Evolutionary conservation across 805 yeast species (phyloP).

Genomic region (Yarrowia sp.): DNA sequence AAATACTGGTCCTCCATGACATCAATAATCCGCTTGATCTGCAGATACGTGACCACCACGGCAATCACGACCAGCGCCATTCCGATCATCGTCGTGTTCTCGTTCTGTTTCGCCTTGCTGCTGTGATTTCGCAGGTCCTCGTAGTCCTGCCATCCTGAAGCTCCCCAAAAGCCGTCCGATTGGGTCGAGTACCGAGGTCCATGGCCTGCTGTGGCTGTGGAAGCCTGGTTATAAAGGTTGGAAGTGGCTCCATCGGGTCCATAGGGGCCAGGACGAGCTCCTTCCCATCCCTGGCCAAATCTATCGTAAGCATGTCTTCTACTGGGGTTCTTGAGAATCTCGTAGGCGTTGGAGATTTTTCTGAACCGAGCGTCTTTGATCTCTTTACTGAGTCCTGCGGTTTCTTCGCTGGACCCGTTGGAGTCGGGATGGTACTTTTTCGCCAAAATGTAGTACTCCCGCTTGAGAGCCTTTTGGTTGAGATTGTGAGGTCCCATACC

Average conservation of each 20-base stretch:
- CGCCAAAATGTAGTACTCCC: constrained; percentile 29
- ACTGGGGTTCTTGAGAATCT: constrained; percentile 34
- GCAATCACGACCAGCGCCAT: constrained; percentile 19
- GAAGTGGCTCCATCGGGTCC: constrained; percentile 14
- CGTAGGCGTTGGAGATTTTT: constrained; percentile 31
- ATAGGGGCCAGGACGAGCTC: constrained; percentile 24
- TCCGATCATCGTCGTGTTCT: constrained; percentile 25
- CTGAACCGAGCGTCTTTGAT: constrained; percentile 19
- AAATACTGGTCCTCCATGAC: constrained; percentile 37
- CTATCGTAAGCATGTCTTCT: constrained; percentile 34
- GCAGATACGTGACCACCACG: constrained; percentile 20
- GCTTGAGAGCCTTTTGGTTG: constrained; percentile 24
- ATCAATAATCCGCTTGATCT: constrained; percentile 26
- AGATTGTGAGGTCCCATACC: constrained; percentile 35
- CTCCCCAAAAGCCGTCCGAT: constrained; percentile 32
- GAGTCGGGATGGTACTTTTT: constrained; percentile 36
- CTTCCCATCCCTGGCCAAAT: constrained; percentile 39
- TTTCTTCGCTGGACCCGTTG: constrained; percentile 19
- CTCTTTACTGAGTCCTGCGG: constrained; percentile 6
- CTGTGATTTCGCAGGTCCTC: constrained; percentile 26
- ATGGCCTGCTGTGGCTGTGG: neutral
- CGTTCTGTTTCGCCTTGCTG: constrained; percentile 6
- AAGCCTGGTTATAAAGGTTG: constrained; percentile 9
- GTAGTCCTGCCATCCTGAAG: constrained; percentile 37
- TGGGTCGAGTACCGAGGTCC: constrained; percentile 24